phyloP scores from a whole-genome alignment of 371 early-diverging fungal genomes.

The Mucor plumbeus region DNA sequence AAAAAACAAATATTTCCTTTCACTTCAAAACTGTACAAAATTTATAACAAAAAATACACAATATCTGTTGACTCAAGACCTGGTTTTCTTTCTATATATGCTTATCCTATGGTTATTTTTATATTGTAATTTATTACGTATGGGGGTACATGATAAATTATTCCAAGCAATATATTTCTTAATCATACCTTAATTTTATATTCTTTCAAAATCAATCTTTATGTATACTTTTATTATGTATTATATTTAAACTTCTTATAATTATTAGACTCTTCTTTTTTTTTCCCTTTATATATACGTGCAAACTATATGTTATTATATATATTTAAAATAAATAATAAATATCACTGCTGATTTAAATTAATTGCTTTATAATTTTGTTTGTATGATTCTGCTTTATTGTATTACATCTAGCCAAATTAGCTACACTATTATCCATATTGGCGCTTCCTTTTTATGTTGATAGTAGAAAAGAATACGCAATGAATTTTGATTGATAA shows the following conservation, averaged over 20 bases:
- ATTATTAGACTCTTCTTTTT: not conserved
- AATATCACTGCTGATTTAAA: no score
- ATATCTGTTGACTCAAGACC: not conserved
- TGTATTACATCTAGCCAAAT: no score
- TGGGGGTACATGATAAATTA: slow-evolving; percentile 15
- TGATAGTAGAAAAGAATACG: no score
- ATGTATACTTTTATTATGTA: not conserved
- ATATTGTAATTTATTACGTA: slow-evolving; percentile 8
- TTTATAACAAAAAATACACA: not conserved
- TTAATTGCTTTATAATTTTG: no score
- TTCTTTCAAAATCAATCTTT: not conserved
- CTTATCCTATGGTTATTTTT: not conserved
- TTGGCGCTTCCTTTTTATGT: no score
- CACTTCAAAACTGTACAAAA: slow-evolving; percentile 2
- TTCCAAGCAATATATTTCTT: not conserved
- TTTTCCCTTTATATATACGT: no score
- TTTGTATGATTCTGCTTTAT: no score
- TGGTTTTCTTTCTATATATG: not conserved
- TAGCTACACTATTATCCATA: no score
- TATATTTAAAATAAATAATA: slow-evolving; percentile 2
- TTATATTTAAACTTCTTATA: not conserved
- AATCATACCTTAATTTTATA: not conserved
- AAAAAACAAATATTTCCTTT: not conserved
- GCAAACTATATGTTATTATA: not conserved
- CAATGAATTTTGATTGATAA: no score